Evolutionary conservation across 1,284 basidiomycete genomes (phyloP).

Genomic region (Apiotrichum gamsii): DNA sequence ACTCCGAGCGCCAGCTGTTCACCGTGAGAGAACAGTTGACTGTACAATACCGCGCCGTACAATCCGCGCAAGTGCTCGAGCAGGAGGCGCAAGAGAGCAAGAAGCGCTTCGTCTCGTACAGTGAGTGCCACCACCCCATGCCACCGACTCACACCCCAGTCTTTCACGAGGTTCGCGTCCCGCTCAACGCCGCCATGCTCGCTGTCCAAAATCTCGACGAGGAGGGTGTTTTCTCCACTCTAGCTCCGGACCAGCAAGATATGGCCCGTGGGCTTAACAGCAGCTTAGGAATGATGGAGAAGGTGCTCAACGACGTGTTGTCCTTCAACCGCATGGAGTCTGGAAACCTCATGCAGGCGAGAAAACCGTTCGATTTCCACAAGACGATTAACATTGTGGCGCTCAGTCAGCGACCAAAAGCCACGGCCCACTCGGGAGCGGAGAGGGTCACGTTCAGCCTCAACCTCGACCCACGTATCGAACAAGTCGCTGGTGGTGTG

Average conservation of each 20-base stretch:
- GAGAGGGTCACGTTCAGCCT: conserved; percentile 45
- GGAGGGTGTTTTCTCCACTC: conserved; percentile 41
- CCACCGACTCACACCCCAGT: conserved; percentile 10
- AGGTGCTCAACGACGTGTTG: conserved; percentile 69
- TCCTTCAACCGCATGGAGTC: conserved; percentile 50
- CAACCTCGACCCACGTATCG: conserved; percentile 1
- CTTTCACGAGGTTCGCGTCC: conserved; percentile 67
- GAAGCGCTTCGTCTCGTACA: conserved; percentile 71
- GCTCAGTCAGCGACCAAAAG: conserved; percentile 66
- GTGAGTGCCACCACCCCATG: conserved; percentile 49
- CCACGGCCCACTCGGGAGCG: conserved; percentile 65
- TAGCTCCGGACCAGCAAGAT: conserved; percentile 37
- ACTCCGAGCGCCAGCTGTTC: conserved; percentile 58
- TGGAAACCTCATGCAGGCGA: conserved; percentile 34
- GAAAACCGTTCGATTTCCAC: conserved; percentile 73
- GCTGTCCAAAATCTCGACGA: conserved; percentile 86
- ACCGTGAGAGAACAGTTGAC: conserved; percentile 66
- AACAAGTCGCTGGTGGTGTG: conserved; percentile 49
- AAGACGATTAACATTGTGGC: conserved; percentile 73
- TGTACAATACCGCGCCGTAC: conserved; percentile 63
- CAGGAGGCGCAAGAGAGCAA: conserved; percentile 68
- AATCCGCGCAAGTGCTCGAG: conserved; percentile 79
- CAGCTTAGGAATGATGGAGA: conserved; percentile 67
- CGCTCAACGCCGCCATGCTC: conserved; percentile 80
- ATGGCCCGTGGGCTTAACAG: conserved; percentile 57